These are phyloP conservation scores for Entamoeba invadens DNA, from an alignment of 208 protist species.

Conservation along the genomic window DNA sequence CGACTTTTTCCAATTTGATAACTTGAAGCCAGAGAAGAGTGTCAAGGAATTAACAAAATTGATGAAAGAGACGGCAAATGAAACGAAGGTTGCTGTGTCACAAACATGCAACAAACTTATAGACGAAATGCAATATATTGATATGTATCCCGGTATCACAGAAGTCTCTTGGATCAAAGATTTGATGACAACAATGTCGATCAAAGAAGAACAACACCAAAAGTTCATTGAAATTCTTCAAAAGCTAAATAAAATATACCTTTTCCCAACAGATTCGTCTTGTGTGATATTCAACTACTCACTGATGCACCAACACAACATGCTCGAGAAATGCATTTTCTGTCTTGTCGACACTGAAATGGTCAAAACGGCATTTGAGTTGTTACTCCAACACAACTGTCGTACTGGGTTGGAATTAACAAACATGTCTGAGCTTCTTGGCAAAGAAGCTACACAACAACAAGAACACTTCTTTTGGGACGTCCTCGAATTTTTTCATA, in stretches of 20 bases:
- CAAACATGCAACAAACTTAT: not conserved
- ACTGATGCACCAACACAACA: not conserved
- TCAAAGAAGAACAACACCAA: not conserved
- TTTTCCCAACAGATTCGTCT: not conserved
- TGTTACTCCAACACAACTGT: not conserved
- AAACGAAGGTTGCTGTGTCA: not conserved
- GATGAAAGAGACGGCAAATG: not conserved
- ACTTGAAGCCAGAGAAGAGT: not conserved
- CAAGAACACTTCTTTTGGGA: not conserved
- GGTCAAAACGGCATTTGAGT: not conserved
- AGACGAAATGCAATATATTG: not conserved
- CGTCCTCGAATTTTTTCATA: not conserved
- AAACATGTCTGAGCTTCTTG: not conserved
- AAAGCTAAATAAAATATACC: not conserved
- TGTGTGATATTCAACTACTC: not conserved
- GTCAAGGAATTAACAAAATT: not conserved
- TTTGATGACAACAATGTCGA: not conserved
- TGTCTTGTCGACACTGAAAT: not conserved
- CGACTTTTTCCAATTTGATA: not conserved
- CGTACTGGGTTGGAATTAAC: not conserved
- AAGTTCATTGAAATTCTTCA: not conserved
- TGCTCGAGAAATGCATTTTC: no score
- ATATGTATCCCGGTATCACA: not conserved
- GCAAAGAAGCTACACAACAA: not conserved
- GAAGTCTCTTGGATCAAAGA: not conserved